Base-by-base conservation (phyloP, 371 early-diverging fungal genomes). In the Zopfochytrium polystomum region DNA sequence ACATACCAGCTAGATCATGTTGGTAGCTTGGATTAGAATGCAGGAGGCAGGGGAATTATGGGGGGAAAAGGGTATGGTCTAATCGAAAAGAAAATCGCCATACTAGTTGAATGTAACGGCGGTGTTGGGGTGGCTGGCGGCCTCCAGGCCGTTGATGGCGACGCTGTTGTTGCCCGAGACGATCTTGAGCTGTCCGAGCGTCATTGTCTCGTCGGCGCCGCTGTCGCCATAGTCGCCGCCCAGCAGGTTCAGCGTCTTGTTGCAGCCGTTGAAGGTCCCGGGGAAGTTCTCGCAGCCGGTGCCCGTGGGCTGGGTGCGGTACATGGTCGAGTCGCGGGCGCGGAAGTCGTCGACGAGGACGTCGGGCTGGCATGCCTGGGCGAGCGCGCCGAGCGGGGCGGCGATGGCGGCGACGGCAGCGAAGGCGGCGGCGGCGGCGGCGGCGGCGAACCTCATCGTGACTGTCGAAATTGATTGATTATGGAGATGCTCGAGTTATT, bases 321-420 rank as follows among this genome's bases (percentile, higher is more conserved):
- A 55, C 55, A 62, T 54, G 26, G 26, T 18, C 11, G 55, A 5
- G 15, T 38, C 55, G 5, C 62, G 13, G 23, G 55, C 29, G 7
- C 62, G 18, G 55, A 71, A 71, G 61, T 71, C 71, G 51, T 71
- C 71, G 34, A 71, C 67, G 23, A 71, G 46, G 31, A 63, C 53
- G 42, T 71, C 71, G 1, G 63, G 57, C 34, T 59, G 60, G 52
- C 60, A 59, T 13, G 11, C 42, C 42, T 42, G 42, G 42, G 13
- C 42, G 13, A 42, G n/a, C 11, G n/a, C 42, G 42, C n/a, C n/a
- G n/a, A n/a, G n/a, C n/a, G n/a, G n/a, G n/a, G n/a, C n/a, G n/a
- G n/a, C n/a, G n/a, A n/a, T n/a, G n/a, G n/a, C n/a, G n/a, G n/a
- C n/a, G n/a, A n/a, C n/a, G n/a, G n/a, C n/a, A n/a, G n/a, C n/a